Base-by-base conservation (phyloP, 2,329 filamentous ascomycete species). In the Exophiala sp. region DNA sequence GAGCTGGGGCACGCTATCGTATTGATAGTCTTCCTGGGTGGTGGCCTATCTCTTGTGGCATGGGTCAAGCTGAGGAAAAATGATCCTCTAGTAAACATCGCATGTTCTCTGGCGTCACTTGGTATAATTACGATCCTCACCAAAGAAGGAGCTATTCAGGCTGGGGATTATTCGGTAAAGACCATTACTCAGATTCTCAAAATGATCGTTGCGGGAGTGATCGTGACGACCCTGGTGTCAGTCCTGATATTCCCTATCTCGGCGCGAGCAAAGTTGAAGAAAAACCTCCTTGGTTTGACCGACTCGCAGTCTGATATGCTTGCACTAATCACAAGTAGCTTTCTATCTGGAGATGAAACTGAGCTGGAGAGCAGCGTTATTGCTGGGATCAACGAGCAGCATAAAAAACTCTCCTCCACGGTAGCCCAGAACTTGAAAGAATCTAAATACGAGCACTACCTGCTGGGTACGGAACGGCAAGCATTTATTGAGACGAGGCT, bases 91-190 rank as follows among this genome's bases (percentile, higher is more conserved):
- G 89, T 94, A 59, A 91, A 91, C 65, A 87, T 92, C 34, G 89
- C 87, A 44, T 90, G 88, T 62, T 96, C 91, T 32, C 77, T 96
- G 61, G 84, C 91, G 5, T 92, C 89, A 33, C 84, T 97, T 54
- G 89, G 89, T 46, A 88, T 94, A 59, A 95, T 96, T 66, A 91
- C 88, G 2, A 83, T 95, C 42, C 76, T 96, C 58, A 96, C 92
- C 9, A 95, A 95, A 71, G 92, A 96, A 70, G 91, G 90, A 47
- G 85, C 90, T 2, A 85, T 96, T 1, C 89, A 95, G 64, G 84
- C 81, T 33, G 89, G 88, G 5, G 85, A 86, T 48, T 90, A 96
- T 65, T 91, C 88, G 0, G 84, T 88, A 63, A 83, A 83, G 54
- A 95, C 95, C 71, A 87, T 96, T 47, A 75, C 84, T 0, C 89